Conservation (phyloP, 495 filamentous ascomycete species). For the Annulohypoxylon moriforme region DNA sequence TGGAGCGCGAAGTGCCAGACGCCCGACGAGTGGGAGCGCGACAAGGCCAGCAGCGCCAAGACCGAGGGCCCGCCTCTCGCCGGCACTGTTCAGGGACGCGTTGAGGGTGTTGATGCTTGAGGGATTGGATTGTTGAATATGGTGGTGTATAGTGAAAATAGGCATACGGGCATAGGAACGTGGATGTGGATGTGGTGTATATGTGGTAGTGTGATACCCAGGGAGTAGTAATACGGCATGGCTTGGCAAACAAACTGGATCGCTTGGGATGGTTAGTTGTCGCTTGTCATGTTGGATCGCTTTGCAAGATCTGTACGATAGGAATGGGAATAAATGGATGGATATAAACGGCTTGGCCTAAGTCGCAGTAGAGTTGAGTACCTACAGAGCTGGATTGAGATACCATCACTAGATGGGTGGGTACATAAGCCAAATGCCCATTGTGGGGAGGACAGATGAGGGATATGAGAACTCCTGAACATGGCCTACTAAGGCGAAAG, state of each 20-base stretch:
- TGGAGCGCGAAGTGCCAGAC: constrained; percentile 98
- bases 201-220: neutral
- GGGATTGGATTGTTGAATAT: neutral
- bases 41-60: constrained; percentile 57
- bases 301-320: neutral
- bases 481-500: neutral
- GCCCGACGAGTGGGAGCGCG: constrained; percentile 89
- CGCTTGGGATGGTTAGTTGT: no score
- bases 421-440: neutral
- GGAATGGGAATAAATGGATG: neutral
- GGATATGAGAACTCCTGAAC: neutral
- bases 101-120: constrained; percentile 55
- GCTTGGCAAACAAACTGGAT: neutral
- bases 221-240: neutral
- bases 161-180: no score
- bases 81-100: constrained; percentile 55
- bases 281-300: no score
- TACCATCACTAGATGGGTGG: neutral
- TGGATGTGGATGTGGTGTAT: neutral
- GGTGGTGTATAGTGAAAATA: neutral
- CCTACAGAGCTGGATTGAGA: neutral
- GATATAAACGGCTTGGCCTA: neutral
- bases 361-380: neutral
- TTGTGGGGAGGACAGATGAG: neutral
- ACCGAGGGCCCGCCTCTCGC: constrained; percentile 54